Percentiles rank a stretch among this genome's conserved stretches.
These are phyloP conservation scores for Tolypocladium album DNA, from an alignment of 2,329 filamentous ascomycete genomes.

Conservation along the genomic window DNA sequence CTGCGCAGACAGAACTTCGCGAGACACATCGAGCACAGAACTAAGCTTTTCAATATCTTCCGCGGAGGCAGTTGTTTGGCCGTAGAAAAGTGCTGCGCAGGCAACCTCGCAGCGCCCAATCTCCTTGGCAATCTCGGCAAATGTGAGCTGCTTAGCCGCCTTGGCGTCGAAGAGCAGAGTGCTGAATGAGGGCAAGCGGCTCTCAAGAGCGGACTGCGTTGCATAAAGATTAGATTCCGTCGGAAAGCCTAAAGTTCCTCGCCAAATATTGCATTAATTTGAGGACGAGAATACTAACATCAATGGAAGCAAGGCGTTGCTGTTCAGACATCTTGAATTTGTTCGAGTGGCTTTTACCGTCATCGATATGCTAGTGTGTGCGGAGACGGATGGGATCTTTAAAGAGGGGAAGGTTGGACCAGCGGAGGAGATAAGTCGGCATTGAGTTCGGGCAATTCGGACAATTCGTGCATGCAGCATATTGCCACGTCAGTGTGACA, in stretches of 20 bases:
- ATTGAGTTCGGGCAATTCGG: not conserved
- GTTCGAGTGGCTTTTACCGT: not conserved
- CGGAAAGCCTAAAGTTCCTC: not conserved
- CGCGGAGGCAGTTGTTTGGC: conserved; percentile 62
- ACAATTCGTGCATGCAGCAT: not conserved
- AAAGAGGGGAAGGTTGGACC: not conserved
- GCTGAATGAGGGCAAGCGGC: conserved; percentile 60
- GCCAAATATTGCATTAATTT: not conserved
- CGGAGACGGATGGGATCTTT: not conserved
- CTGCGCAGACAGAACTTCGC: conserved; percentile 45
- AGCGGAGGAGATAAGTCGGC: not conserved
- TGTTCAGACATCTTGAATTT: not conserved
- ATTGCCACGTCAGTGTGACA: not conserved
- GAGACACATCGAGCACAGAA: conserved; percentile 49
- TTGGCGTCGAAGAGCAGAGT: conserved; percentile 64
- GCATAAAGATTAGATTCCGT: not conserved
- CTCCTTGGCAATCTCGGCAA: conserved; percentile 64
- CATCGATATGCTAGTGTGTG: not conserved
- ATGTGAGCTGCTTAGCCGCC: conserved; percentile 61
- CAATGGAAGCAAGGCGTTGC: not conserved
- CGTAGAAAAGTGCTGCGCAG: conserved; percentile 83
- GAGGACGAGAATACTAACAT: not conserved
- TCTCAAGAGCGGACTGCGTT: conserved; percentile 50
- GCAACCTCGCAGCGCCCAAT: conserved; percentile 76
- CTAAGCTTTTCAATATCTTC: conserved; percentile 60